Evolutionary conservation across 1,139 yeast species (phyloP), one percentile per base, ranked within the genome.

Genomic region (Blastobotrys elegans): DNA sequence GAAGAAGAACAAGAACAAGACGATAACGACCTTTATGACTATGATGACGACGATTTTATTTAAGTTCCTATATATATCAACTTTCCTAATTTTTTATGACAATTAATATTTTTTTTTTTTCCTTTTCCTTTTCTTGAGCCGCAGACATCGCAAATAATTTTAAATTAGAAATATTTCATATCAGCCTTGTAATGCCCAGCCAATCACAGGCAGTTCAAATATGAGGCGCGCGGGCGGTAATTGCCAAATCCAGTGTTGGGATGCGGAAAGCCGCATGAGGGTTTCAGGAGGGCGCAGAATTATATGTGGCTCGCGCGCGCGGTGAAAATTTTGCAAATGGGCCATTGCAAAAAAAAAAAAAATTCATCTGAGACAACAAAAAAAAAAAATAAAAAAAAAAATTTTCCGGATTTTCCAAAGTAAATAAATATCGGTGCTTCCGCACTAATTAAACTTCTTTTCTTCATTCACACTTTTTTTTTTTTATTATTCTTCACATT

Each of bases 401-500:
- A 24, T 24, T 30, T 30, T 30, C 33, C 33, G 16, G 17, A 13
- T 13, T 30, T 30, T n/a, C n/a, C n/a, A 6, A 14, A 13, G 14
- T 30, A 14, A 13, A 14, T 14, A 30, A 14, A 14, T 30, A 13
- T 22, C 24, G 18, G 5, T 4, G 5, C 21, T 22, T 37, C 3
- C 5, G 3, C 40, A 22, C 17, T 4, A 17, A 29, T 29, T 39
- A n/a, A n/a, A n/a, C n/a, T 29, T 18, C 13, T 29, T 33, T 26
- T 33, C 33, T 37, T 42, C 40, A 32, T 44, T 36, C 17, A 4
- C 11, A 17, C 5, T 36, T 43, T 42, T 43, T 40, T 31, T 45
- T 37, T 34, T 45, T 40, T 48, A 35, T 43, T 35, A 17, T 34
- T 34, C 24, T 38, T 27, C 20, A 27, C 18, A n/a, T n/a, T n/a